Evolutionary conservation across 805 yeast genomes (phyloP).

Genomic region (Maudiozyma turicensis): DNA sequence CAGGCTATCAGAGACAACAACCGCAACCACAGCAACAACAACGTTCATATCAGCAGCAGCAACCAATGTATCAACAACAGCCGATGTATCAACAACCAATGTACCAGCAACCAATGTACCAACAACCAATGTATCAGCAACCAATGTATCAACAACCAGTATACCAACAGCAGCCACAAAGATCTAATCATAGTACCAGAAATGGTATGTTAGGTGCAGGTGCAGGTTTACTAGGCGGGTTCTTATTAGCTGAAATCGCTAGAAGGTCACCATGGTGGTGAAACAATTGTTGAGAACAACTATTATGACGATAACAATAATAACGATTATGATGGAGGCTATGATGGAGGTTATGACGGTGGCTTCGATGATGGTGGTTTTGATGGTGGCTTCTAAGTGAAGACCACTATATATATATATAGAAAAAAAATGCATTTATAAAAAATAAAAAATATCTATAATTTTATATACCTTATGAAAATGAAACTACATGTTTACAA

Average conservation of each 20-base stretch:
- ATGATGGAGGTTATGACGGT: conserved; percentile 22
- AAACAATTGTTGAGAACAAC: conserved; percentile 27
- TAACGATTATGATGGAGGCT: conserved; percentile 19
- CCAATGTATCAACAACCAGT: conserved; percentile 18
- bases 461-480: not conserved
- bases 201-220: conserved; percentile 41
- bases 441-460: not conserved
- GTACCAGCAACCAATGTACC: conserved; percentile 18
- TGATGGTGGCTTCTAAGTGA: conserved; percentile 4
- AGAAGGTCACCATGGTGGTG: conserved; percentile 14
- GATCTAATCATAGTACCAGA: conserved; percentile 28
- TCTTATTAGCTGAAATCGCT: conserved; percentile 40
- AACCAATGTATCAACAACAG: conserved; percentile 1
- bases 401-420: not conserved
- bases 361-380: conserved; percentile 19
- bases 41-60: not conserved
- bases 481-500: conserved; percentile 22
- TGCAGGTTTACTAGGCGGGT: conserved; percentile 56
- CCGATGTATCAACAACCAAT: conserved; percentile 16
- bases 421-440: not conserved
- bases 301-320: conserved; percentile 28
- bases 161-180: conserved; percentile 17
- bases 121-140: conserved; percentile 11
- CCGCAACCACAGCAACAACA: conserved; percentile 16
- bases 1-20: conserved; percentile 10